Evolutionary conservation across 2,329 filamentous ascomycete species (phyloP), one percentile per base, ranked within the genome.

Genomic region (Ilyonectria mors-panacis): DNA sequence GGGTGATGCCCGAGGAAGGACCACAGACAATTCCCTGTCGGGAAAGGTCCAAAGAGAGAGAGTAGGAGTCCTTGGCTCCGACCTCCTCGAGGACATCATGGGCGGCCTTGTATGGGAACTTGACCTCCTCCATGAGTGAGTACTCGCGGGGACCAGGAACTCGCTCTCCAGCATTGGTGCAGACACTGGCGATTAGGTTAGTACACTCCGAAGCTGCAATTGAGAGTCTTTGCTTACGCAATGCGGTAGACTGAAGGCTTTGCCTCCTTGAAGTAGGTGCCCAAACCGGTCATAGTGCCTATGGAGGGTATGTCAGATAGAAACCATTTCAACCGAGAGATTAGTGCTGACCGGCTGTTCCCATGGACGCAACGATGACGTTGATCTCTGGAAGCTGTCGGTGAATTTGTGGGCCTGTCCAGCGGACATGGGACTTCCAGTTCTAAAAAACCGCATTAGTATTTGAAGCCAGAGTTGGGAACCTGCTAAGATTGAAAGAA

Each of bases 1-100:
- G 78, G 37, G 86, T 88, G 71, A 89, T 86, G 0, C 89, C 89
- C 0, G 87, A 90, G 0, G 88, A 90, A 1, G 89, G 89, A 0
- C 89, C 89, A 57, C 86, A 88, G 7, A 91, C 82, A n/a, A 91
- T 78, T 0, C 89, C 89, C 61, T 89, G 82, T 2, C 89, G 83
- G 15, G 84, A 88, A 12, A 91, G 79, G 15, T 85, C 80, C 62
- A 91, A 74, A 0, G 88, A 90, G 13, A 87, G 71, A 0, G 81
- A 78, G 72, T 85, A 90, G 0, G 88, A 86, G 54, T 89, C 85
- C 2, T 78, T 77, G 0, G 87, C 88, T 1, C 83, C 84, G 1
- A 90, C 86, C 63, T 88, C 83, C 69, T 90, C 87, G 4, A 89
- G 82, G 1, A 77, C 76, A 72, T 91, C 88, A 7, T 90, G 81